Evolutionary conservation across 768 basidiomycete species (phyloP), one percentile per base, ranked within the genome.

Genomic region (Pleurotus pulmonarius): DNA sequence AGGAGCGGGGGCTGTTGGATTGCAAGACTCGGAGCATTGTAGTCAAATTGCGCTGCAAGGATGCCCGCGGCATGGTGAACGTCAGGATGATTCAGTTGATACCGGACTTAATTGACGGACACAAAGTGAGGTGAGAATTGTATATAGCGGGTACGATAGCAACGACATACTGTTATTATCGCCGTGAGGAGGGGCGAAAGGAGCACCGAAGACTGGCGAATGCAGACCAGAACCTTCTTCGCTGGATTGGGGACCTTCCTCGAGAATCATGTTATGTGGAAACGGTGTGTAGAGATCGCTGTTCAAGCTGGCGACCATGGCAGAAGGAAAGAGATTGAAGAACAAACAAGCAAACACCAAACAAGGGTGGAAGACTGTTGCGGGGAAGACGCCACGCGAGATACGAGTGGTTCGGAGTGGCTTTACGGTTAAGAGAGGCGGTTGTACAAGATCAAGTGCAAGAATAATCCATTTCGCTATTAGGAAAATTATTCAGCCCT

Each of bases 211-310:
- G 52, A 83, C 78, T 61, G 89, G 88, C 2, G 88, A 89, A 63
- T 88, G 86, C 20, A 90, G 71, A 58, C 85, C 87, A 52, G 88
- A 89, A 65, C 85, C 83, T 64, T 88, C 88, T 66, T 89, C 87
- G 68, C 85, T 87, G 20, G 86, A 87, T 70, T 83, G 86, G 44
- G 80, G 78, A 39, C 85, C 81, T 64, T 88, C 86, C 66, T 88
- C 88, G 57, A 76, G 70, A 58, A 77, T 72, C 69, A 80, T 76
- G 57, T 65, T 60, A 56, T 75, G 72, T 48, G 79, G 79, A 69
- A 83, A 84, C 15, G 83, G 79, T 11, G 83, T 74, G 66, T 79
- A 85, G 49, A 82, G 73, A 70, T 83, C 84, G 71, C 74, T 72
- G 70, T 73, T 74, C 49, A 75, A 58, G 65, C 78, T 79, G 65